A percentile compares a stretch with the other conserved stretches of the same genome.
These are phyloP conservation scores for Pelargonium myrrhifolium DNA, from an alignment of 441 rosid genomes.

Conservation along the genomic window DNA sequence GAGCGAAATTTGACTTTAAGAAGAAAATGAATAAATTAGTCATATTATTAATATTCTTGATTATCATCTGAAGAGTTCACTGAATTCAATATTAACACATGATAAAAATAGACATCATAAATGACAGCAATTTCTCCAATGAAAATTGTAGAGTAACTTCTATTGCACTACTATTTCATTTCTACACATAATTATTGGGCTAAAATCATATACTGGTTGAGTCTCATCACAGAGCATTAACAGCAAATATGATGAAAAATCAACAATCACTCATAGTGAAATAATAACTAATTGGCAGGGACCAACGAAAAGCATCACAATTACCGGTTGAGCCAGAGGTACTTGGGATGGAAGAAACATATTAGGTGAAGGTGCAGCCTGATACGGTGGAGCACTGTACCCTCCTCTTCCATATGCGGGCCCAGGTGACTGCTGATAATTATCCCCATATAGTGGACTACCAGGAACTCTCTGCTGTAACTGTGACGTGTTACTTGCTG, in stretches of 20 bases:
- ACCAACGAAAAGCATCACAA: not conserved
- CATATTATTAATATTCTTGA: not conserved
- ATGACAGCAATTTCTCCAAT: not conserved
- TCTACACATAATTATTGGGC: not conserved
- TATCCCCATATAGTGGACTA: constrained; percentile 41
- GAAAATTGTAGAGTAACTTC: not conserved
- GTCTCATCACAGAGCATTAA: not conserved
- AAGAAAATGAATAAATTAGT: constrained; percentile 17
- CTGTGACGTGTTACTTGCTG: constrained; percentile 21
- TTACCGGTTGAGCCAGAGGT: constrained; percentile 57
- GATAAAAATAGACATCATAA: not conserved
- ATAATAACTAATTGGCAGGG: not conserved
- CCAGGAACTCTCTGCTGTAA: constrained; percentile 41
- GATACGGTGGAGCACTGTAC: constrained; percentile 45
- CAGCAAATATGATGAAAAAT: not conserved
- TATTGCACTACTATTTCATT: not conserved
- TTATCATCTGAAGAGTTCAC: not conserved
- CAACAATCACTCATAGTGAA: not conserved
- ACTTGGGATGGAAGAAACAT: constrained; percentile 56
- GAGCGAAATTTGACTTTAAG: constrained; percentile 51
- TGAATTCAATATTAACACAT: not conserved
- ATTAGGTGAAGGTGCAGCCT: constrained; percentile 39
- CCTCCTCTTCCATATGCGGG: constrained; percentile 39
- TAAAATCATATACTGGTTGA: not conserved
- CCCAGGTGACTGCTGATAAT: constrained; percentile 47